Conservation (phyloP, 2,329 filamentous ascomycete genomes). For the Leptosphaerulina australis region DNA sequence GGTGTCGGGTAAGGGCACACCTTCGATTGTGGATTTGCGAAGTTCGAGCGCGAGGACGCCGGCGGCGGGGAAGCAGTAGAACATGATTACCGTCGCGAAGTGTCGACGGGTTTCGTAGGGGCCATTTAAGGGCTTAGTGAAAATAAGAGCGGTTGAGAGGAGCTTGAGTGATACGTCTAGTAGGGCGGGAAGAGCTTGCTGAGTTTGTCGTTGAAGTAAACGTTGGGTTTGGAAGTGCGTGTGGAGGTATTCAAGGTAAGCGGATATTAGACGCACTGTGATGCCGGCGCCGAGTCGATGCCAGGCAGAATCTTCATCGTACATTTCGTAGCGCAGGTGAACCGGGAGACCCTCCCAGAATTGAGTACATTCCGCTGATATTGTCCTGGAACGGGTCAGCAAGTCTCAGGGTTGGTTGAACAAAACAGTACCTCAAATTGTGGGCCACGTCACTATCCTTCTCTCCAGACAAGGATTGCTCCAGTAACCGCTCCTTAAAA, state of each 20-base stretch:
- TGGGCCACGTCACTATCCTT: constrained; percentile 36
- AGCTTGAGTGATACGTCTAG: constrained; percentile 44
- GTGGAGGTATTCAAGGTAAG: constrained; percentile 46
- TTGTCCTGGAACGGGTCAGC: constrained; percentile 27
- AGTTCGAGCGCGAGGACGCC: constrained; percentile 45
- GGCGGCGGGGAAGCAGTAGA: constrained; percentile 46
- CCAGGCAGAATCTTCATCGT: constrained; percentile 43
- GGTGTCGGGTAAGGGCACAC: constrained; percentile 35
- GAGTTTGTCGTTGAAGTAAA: constrained; percentile 41
- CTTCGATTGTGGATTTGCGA: constrained; percentile 42
- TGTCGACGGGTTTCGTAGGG: constrained; percentile 40
- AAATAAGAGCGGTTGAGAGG: constrained; percentile 38
- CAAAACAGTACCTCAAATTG: constrained; percentile 37
- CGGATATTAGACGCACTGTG: constrained; percentile 36
- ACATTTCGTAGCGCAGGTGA: constrained; percentile 45
- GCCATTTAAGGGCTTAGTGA: constrained; percentile 42
- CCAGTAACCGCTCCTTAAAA: constrained; percentile 42
- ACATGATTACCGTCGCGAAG: constrained; percentile 44
- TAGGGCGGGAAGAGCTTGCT: constrained; percentile 39
- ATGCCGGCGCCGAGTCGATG: constrained; percentile 28
- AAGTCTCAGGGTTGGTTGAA: too few relatives aligned
- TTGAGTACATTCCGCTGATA: constrained; percentile 34
- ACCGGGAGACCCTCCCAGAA: constrained; percentile 39
- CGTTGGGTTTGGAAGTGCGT: constrained; percentile 44
- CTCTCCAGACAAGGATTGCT: constrained; percentile 42